Conservation (phyloP, 306 rosid genomes). For the Vicia faba region DNA sequence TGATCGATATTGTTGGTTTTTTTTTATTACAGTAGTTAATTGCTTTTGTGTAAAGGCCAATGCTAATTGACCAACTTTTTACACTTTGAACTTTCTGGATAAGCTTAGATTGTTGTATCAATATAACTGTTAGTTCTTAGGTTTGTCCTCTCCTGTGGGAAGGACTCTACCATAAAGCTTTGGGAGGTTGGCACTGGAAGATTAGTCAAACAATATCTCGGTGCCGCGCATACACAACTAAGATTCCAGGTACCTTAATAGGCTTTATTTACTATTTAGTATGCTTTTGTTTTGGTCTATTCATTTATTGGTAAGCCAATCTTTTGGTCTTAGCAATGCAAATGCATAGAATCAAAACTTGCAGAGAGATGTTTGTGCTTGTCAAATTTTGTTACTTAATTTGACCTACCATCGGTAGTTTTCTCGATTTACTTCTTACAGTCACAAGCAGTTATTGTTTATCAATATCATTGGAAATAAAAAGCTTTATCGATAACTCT, state of each 20-base stretch:
- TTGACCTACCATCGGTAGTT: neutral
- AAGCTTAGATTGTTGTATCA: constrained; percentile 21
- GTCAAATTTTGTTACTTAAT: neutral
- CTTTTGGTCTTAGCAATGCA: constrained; percentile 12
- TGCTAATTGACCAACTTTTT: constrained; percentile 27
- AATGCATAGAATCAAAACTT: constrained; percentile 19
- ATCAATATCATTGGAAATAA: neutral
- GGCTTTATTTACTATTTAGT: constrained; percentile 1
- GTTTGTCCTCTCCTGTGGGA: constrained; percentile 88
- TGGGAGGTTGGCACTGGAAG: constrained; percentile 95
- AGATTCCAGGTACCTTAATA: constrained; percentile 66
- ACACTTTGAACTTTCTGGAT: constrained; percentile 15
- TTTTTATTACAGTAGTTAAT: too few species aligned
- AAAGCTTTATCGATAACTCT: constrained; percentile 6
- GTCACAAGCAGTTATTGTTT: constrained; percentile 18
- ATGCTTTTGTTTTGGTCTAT: constrained; percentile 10
- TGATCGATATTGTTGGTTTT: neutral
- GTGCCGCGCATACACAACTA: constrained; percentile 74
- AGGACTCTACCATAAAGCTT: constrained; percentile 83
- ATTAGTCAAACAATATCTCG: constrained; percentile 79
- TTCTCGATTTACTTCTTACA: neutral
- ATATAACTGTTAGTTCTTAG: constrained; percentile 49
- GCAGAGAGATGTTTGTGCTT: constrained; percentile 16
- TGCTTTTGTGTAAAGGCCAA: constrained; percentile 23
- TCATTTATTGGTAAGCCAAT: constrained; percentile 21